Base-by-base conservation (phyloP, 805 yeast genomes). In the Diddensiella santjacobensis region DNA sequence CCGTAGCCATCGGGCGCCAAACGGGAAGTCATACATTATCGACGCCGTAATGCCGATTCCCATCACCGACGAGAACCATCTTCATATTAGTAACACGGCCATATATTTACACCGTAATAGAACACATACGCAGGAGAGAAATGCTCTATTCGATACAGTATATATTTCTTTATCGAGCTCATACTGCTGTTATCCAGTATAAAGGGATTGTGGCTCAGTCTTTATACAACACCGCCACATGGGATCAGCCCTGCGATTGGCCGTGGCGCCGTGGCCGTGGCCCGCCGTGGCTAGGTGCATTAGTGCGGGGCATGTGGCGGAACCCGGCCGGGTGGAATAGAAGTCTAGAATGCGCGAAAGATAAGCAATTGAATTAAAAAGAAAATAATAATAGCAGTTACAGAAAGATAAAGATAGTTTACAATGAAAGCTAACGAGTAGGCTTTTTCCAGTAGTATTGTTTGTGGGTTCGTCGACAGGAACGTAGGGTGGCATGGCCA, bases 391-490 rank as follows among this genome's bases (percentile, higher is more conserved):
- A n/a, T n/a, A n/a, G n/a, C n/a, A n/a, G n/a, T n/a, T n/a, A n/a
- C n/a, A n/a, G n/a, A n/a, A n/a, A n/a, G n/a, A n/a, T n/a, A n/a
- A n/a, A n/a, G n/a, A n/a, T n/a, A n/a, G n/a, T 26, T 10, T 26
- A 26, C 13, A 26, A 26, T 26, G 8, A 26, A 10, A 10, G 20
- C 15, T 35, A 35, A 15, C 38, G 38, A 15, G 59, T 26, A 1
- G 62, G 62, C 47, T 57, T 57, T 44, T 56, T 58, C 61, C 61
- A 57, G 47, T 48, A 57, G 44, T 57, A 57, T 66, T 84, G 99
- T 69, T 93, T 93, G 69, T 90, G 99, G 1, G 87, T 86, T 68
- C 84, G 88, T 70, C 99, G 79, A 68, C 98, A 93, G 39, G 85
- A 80, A 65, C 99, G 79, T 57, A 91, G 72, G 0, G 91, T 87